Evolutionary conservation across 176 grass and related monocot genomes (phyloP).

Genomic region (Rhynchospora pubera): DNA sequence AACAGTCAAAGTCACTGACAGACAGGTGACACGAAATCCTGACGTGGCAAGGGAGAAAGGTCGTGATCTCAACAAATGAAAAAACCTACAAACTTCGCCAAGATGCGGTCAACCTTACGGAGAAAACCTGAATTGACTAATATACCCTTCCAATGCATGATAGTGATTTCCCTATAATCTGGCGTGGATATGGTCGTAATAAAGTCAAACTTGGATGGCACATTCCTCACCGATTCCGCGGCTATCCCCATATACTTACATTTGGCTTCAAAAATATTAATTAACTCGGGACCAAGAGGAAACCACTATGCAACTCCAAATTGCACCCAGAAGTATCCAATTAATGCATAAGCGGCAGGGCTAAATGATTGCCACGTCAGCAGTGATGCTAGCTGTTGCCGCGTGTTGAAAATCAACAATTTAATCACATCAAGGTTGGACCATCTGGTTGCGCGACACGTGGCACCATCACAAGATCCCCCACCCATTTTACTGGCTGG

Average conservation of each 20-base stretch:
- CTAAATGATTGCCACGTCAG: constrained; percentile 7
- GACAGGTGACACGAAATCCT: neutral
- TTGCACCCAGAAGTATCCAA: too few species aligned
- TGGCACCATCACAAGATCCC: neutral
- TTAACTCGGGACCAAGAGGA: neutral
- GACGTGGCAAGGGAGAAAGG: neutral
- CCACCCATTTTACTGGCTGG: neutral
- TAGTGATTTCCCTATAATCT: neutral
- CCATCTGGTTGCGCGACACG: neutral
- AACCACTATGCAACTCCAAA: too few species aligned
- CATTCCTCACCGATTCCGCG: neutral
- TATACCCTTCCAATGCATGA: neutral
- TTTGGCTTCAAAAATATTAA: neutral
- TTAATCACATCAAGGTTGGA: neutral
- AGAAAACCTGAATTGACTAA: neutral
- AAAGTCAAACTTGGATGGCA: constrained; percentile 15
- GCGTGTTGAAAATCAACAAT: constrained; percentile 6
- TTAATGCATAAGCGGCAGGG: neutral
- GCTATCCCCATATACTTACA: neutral
- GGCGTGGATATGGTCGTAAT: constrained; percentile 8
- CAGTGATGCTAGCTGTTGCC: neutral
- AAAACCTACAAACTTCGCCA: neutral
- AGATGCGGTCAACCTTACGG: neutral
- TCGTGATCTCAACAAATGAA: neutral
- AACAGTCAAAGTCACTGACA: neutral